phyloP scores from a whole-genome alignment of 345 rosid genomes.

The Lepidium didymum region DNA sequence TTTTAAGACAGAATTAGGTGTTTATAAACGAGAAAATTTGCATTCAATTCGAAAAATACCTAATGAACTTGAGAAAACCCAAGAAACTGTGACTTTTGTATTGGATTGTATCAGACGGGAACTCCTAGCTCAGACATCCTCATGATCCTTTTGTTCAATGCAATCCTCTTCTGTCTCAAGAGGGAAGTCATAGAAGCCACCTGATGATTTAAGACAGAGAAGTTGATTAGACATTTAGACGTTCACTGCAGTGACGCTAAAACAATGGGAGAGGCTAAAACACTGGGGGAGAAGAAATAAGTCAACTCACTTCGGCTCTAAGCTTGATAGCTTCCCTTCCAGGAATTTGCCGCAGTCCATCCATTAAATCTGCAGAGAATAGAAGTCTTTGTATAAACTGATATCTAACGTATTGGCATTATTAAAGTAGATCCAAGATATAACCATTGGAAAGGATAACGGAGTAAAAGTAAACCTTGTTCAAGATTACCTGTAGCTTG shows the following conservation, averaged over 20 bases:
- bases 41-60: conserved; percentile 2
- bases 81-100: background rate
- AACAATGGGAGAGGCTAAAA: background rate
- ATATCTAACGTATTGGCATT: background rate
- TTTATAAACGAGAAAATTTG: background rate
- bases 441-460: background rate
- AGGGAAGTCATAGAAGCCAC: conserved; percentile 77
- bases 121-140: conserved; percentile 82
- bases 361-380: conserved; percentile 65
- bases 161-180: conserved; percentile 51
- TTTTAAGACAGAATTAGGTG: conserved; percentile 11
- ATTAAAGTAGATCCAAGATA: background rate
- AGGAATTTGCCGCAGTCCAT: conserved; percentile 77
- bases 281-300: background rate
- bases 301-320: conserved; percentile 69
- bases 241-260: background rate
- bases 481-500: conserved; percentile 58
- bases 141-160: conserved; percentile 58
- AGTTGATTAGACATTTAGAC: background rate
- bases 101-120: conserved; percentile 36
- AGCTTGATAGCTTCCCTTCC: conserved; percentile 92
- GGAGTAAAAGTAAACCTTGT: background rate
- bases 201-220: conserved; percentile 24
- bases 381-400: background rate
- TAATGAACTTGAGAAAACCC: background rate